These are phyloP conservation scores for Simplicillium sp. DNA, from an alignment of 2,329 filamentous ascomycete genomes.

Conservation along the genomic window DNA sequence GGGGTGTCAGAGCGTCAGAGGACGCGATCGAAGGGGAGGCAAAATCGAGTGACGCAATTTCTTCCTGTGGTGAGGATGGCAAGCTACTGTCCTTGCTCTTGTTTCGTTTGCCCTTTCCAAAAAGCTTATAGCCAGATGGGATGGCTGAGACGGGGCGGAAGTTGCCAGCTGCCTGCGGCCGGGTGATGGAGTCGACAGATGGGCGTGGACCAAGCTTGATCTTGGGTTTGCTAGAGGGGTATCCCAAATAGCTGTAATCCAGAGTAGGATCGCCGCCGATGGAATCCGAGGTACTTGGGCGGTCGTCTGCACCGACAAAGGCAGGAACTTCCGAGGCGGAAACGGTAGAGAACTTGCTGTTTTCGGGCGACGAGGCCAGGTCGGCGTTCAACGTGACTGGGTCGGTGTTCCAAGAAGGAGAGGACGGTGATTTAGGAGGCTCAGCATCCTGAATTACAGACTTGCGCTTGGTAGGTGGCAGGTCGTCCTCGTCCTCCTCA, in stretches of 20 bases:
- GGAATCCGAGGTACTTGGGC: slow-evolving; percentile 33
- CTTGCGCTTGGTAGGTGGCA: slow-evolving; percentile 47
- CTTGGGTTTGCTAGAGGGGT: slow-evolving; percentile 59
- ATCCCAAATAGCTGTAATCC: slow-evolving; percentile 34
- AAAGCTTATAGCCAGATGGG: slow-evolving; percentile 69
- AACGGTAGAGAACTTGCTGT: slow-evolving; percentile 35
- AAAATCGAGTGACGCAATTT: slow-evolving; percentile 24
- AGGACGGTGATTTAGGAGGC: slow-evolving; percentile 18
- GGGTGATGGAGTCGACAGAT: slow-evolving; percentile 54
- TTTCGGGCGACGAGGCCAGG: slow-evolving; percentile 39
- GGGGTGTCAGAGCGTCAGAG: slow-evolving; percentile 18
- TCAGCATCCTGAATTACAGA: slow-evolving; percentile 39
- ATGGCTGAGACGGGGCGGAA: slow-evolving; percentile 69
- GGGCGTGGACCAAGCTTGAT: slow-evolving; percentile 84
- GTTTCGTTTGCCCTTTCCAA: slow-evolving; percentile 46
- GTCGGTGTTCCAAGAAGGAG: slow-evolving; percentile 10
- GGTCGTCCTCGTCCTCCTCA: slow-evolving; percentile 80
- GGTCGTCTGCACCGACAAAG: slow-evolving; percentile 37
- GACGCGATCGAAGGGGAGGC: slow-evolving; percentile 11
- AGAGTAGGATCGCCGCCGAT: slow-evolving; percentile 25
- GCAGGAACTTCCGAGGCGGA: slow-evolving; percentile 39
- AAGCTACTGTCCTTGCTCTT: slow-evolving; percentile 16
- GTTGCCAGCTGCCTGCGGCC: slow-evolving; percentile 51
- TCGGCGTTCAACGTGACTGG: slow-evolving; percentile 42
- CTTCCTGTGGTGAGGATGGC: slow-evolving; percentile 23